Percentiles rank a stretch among this genome's conserved stretches.
These are phyloP conservation scores for Starmera quercuum DNA, from an alignment of 805 yeast genomes.

Conservation along the genomic window DNA sequence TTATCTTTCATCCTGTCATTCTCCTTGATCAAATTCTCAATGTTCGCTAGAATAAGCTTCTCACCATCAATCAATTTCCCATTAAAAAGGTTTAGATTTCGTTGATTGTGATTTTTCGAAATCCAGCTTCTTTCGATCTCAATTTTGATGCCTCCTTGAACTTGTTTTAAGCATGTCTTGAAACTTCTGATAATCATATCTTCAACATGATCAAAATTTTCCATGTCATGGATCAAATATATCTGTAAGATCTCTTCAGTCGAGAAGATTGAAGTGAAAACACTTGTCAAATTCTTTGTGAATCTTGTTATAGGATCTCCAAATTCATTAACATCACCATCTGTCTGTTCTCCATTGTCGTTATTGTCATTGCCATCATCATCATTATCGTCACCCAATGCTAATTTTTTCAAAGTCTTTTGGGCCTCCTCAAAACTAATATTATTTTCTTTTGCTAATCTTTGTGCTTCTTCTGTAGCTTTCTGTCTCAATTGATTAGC, in stretches of 20 bases:
- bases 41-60: conserved; percentile 79
- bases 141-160: conserved; percentile 68
- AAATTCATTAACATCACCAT: not conserved
- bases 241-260: conserved; percentile 50
- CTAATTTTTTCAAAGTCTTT: conserved; percentile 20
- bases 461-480: conserved; percentile 22
- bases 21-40: conserved; percentile 61
- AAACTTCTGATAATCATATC: conserved; percentile 45
- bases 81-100: conserved; percentile 57
- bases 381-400: too few species aligned
- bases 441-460: conserved; percentile 24
- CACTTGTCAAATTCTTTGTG: conserved; percentile 26
- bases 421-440: conserved; percentile 24
- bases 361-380: conserved; percentile 5
- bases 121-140: conserved; percentile 45
- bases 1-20: conserved; percentile 22
- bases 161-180: conserved; percentile 60
- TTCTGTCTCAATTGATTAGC: conserved; percentile 34
- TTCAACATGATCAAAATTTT: conserved; percentile 42
- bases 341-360: not conserved
- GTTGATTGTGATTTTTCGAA: conserved; percentile 21
- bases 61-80: conserved; percentile 82
- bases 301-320: conserved; percentile 19
- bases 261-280: conserved; percentile 24
- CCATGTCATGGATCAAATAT: conserved; percentile 61